Evolutionary conservation across 257 asterid genomes (phyloP).

Genomic region (Solanum microdontum): DNA sequence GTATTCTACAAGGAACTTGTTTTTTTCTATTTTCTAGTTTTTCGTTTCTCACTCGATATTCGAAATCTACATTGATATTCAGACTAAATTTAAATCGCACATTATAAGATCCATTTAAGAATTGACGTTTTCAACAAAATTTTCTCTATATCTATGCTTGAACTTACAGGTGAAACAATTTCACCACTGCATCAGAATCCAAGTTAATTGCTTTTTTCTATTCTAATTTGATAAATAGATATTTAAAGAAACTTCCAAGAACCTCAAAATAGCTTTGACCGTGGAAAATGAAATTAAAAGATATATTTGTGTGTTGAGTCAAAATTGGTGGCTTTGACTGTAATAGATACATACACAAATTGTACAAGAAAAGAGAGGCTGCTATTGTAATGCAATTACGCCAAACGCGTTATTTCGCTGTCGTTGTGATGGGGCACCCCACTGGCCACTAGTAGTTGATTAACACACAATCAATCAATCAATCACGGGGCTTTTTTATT

Average conservation of each 20-base stretch:
- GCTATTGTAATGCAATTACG: neutral
- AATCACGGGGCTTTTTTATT: neutral
- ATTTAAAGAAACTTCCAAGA: constrained; percentile 1
- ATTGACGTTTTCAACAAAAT: rapidly evolving
- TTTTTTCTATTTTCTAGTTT: neutral
- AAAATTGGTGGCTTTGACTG: constrained; percentile 30
- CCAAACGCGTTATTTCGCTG: constrained; percentile 16
- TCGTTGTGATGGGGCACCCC: neutral
- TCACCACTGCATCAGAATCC: too few species aligned
- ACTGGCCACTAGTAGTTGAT: neutral
- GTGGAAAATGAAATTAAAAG: neutral
- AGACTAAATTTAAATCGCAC: rapidly evolving
- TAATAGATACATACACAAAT: neutral
- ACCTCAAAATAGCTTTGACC: constrained; percentile 10
- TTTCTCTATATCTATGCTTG: rapidly evolving
- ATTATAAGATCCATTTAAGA: rapidly evolving
- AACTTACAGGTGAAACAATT: too few species aligned
- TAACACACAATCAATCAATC: neutral
- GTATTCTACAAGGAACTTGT: neutral
- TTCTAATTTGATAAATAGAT: neutral
- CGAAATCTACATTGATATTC: rapidly evolving
- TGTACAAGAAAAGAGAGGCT: neutral
- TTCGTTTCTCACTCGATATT: neutral
- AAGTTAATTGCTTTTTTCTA: neutral
- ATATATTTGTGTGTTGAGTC: neutral